Evolutionary conservation across 768 basidiomycete species (phyloP).

Genomic region (Phaeotremella skinneri): DNA sequence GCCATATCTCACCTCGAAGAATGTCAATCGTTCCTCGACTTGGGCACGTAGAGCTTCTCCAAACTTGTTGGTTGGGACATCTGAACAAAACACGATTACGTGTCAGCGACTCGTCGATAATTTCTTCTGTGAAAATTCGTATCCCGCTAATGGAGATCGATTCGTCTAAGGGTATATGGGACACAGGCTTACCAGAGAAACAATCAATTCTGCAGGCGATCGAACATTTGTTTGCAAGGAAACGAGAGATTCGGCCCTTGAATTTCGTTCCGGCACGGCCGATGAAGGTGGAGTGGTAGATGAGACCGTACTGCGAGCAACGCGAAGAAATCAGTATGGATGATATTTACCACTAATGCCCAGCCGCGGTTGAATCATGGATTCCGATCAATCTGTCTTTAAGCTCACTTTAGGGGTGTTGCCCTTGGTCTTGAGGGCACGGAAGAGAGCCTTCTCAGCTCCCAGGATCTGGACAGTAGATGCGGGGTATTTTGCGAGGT

Average conservation of each 20-base stretch:
- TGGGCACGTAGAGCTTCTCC: conserved; percentile 90
- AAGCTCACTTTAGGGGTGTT: conserved; percentile 85
- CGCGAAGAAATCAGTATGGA: neutral
- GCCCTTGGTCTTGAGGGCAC: conserved; percentile 96
- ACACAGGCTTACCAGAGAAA: conserved; percentile 64
- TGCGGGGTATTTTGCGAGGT: conserved; percentile 95
- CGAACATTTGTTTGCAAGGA: conserved; percentile 97
- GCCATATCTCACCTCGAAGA: conserved; percentile 66
- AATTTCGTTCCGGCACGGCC: conserved; percentile 88
- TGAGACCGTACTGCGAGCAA: conserved; percentile 80
- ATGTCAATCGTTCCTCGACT: conserved; percentile 90
- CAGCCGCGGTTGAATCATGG: too few relatives aligned
- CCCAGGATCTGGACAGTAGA: conserved; percentile 97
- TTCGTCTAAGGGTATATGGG: neutral
- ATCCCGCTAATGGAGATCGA: too few relatives aligned
- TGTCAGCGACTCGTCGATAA: conserved; percentile 53
- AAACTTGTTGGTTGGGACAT: conserved; percentile 77
- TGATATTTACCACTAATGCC: too few relatives aligned
- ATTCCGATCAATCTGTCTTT: neutral
- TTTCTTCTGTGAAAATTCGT: neutral
- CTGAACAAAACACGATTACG: conserved; percentile 45
- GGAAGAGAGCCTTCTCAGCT: conserved; percentile 95
- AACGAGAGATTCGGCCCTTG: conserved; percentile 98
- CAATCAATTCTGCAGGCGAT: conserved; percentile 97
- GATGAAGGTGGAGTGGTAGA: conserved; percentile 96